phyloP scores from a whole-genome alignment of 805 yeast genomes.

The Yarrowia divulgata region DNA sequence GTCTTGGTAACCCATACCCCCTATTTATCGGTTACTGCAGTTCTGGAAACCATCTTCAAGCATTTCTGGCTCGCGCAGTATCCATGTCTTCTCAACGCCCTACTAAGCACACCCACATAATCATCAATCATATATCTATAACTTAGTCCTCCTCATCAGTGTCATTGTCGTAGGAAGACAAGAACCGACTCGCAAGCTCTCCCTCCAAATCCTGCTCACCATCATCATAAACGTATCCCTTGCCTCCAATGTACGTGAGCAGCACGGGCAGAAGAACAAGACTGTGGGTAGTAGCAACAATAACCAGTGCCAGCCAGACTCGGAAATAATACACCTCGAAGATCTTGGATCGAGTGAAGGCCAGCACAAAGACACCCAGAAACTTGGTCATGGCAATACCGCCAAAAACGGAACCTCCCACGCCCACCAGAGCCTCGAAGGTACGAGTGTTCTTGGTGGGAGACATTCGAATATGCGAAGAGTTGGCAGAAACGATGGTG shows the following conservation, averaged over 20 bases:
- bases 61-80: too few relatives aligned
- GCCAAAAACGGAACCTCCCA: conserved; percentile 90
- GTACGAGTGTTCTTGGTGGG: conserved; percentile 51
- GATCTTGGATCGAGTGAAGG: conserved; percentile 85
- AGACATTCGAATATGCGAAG: conserved; percentile 42
- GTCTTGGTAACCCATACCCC: too few relatives aligned
- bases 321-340: conserved; percentile 92
- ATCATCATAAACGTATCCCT: conserved; percentile 55
- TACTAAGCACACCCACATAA: too few relatives aligned
- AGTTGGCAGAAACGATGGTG: conserved; percentile 52
- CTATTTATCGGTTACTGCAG: too few relatives aligned
- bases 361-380: conserved; percentile 84
- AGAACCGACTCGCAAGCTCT: conserved; percentile 45
- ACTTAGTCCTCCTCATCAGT: conserved; percentile 8
- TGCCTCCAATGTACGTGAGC: conserved; percentile 69
- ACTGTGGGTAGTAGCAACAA: conserved; percentile 80
- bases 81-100: too few relatives aligned
- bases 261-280: conserved; percentile 79
- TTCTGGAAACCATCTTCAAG: too few relatives aligned
- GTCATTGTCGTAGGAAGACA: conserved; percentile 26
- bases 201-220: conserved; percentile 49
- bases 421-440: conserved; percentile 68
- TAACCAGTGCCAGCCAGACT: conserved; percentile 87
- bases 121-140: conserved; percentile 13
- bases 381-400: conserved; percentile 91